Evolutionary conservation across 2,329 filamentous ascomycete genomes (phyloP).

Genomic region (Rutstroemia sp.): DNA sequence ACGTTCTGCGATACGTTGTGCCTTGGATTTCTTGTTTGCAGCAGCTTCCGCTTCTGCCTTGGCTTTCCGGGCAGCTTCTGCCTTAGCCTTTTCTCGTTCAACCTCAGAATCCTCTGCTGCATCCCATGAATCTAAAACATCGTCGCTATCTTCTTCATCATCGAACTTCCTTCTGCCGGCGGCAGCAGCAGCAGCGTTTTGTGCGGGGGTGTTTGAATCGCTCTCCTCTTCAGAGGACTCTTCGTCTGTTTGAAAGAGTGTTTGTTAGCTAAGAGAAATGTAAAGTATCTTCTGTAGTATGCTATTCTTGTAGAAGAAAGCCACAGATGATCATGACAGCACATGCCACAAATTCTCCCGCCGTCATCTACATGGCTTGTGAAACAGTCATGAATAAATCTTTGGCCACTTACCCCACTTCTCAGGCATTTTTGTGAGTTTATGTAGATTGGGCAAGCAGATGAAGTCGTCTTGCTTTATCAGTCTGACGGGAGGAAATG

Average conservation of each 20-base stretch:
- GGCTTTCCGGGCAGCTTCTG: constrained; percentile 76
- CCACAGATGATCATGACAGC: too few relatives aligned
- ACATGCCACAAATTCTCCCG: too few relatives aligned
- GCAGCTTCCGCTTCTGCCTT: constrained; percentile 85
- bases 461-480: neutral
- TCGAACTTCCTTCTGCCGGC: constrained; percentile 61
- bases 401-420: constrained; percentile 29
- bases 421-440: constrained; percentile 26
- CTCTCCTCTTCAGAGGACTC: constrained; percentile 33
- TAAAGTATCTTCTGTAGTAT: constrained; percentile 10
- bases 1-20: constrained; percentile 77
- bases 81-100: constrained; percentile 90
- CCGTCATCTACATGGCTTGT: neutral
- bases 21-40: constrained; percentile 84
- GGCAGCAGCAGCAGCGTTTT: constrained; percentile 20
- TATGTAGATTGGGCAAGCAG: neutral
- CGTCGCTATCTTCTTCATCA: constrained; percentile 79
- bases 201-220: constrained; percentile 40
- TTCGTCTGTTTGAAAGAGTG: constrained; percentile 28
- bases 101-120: constrained; percentile 94
- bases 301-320: too few relatives aligned
- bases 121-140: constrained; percentile 86
- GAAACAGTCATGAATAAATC: constrained; percentile 12
- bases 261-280: constrained; percentile 22
- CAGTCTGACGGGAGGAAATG: neutral